Evolutionary conservation across 1,284 basidiomycete genomes (phyloP).

Genomic region (Ustilago lituana): DNA sequence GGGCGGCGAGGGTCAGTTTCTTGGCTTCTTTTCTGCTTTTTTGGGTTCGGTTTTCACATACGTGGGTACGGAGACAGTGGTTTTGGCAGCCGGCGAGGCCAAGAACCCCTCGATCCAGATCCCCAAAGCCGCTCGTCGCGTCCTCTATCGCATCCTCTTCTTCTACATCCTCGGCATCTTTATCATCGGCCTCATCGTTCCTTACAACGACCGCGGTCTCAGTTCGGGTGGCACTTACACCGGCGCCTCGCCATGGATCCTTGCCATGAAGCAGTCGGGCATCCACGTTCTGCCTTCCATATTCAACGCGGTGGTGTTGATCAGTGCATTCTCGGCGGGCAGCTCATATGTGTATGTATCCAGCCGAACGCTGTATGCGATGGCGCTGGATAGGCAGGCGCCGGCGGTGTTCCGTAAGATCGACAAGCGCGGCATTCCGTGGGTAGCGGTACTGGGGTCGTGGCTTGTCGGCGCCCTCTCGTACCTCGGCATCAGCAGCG

Average conservation of each 20-base stretch:
- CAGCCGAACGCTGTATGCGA: conserved; percentile 78
- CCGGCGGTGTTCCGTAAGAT: conserved; percentile 77
- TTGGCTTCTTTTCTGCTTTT: conserved; percentile 67
- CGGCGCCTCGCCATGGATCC: conserved; percentile 64
- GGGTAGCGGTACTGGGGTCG: conserved; percentile 76
- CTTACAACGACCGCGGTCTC: conserved; percentile 48
- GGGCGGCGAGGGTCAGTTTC: conserved; percentile 73
- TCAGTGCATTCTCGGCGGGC: conserved; percentile 86
- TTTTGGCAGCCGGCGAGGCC: conserved; percentile 79
- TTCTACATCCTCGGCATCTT: conserved; percentile 70
- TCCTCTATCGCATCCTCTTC: conserved; percentile 68
- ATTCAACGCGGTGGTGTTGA: conserved; percentile 81
- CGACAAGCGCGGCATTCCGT: conserved; percentile 79
- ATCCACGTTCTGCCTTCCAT: conserved; percentile 68
- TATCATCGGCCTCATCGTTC: conserved; percentile 60
- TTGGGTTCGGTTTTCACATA: conserved; percentile 80
- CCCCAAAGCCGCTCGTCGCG: conserved; percentile 53
- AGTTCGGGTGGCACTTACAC: conserved; percentile 33
- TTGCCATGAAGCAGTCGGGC: conserved; percentile 68
- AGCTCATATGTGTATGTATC: conserved; percentile 83
- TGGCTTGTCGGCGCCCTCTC: conserved; percentile 76
- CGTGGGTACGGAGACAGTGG: conserved; percentile 83
- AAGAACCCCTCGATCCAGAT: conserved; percentile 67
- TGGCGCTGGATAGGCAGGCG: conserved; percentile 79
- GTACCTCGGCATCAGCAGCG: conserved; percentile 71